These are phyloP conservation scores for Termitomyces sp. DNA, from an alignment of 768 basidiomycete species.

Conservation along the genomic window DNA sequence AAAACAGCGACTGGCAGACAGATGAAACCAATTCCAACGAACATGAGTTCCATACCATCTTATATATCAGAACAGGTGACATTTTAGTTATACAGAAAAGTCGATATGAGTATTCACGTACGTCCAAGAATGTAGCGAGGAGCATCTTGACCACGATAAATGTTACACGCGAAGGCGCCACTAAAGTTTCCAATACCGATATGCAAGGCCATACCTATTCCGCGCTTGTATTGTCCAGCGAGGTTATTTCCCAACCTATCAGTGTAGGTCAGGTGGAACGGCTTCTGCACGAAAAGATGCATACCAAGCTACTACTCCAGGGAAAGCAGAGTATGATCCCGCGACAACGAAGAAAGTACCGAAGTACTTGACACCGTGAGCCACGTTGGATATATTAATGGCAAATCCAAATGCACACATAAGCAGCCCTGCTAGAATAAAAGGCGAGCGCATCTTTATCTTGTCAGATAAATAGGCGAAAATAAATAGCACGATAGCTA, in stretches of 20 bases:
- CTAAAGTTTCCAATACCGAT: constrained; percentile 64
- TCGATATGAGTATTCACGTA: constrained; percentile 26
- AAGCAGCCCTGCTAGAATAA: constrained; percentile 46
- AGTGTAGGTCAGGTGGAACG: neutral
- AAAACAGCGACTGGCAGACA: constrained; percentile 42
- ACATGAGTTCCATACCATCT: constrained; percentile 66
- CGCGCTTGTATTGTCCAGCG: constrained; percentile 67
- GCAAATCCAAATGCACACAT: constrained; percentile 54
- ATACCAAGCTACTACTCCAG: constrained; percentile 60
- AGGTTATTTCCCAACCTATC: constrained; percentile 62
- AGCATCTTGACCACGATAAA: constrained; percentile 53
- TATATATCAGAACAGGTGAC: neutral
- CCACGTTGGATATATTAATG: constrained; percentile 55
- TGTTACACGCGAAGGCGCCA: constrained; percentile 59
- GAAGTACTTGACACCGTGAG: constrained; percentile 60
- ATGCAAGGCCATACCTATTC: constrained; percentile 62
- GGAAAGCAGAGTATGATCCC: constrained; percentile 57
- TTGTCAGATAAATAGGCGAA: constrained; percentile 60
- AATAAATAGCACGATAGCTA: constrained; percentile 25
- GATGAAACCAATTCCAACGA: constrained; percentile 60
- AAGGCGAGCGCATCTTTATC: constrained; percentile 47
- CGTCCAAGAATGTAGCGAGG: constrained; percentile 62
- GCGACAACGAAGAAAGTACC: constrained; percentile 65
- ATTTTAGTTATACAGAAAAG: neutral
- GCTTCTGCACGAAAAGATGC: constrained; percentile 3